These are phyloP conservation scores for Apium graveolens DNA, from an alignment of 129 eudicot species.

Conservation along the genomic window DNA sequence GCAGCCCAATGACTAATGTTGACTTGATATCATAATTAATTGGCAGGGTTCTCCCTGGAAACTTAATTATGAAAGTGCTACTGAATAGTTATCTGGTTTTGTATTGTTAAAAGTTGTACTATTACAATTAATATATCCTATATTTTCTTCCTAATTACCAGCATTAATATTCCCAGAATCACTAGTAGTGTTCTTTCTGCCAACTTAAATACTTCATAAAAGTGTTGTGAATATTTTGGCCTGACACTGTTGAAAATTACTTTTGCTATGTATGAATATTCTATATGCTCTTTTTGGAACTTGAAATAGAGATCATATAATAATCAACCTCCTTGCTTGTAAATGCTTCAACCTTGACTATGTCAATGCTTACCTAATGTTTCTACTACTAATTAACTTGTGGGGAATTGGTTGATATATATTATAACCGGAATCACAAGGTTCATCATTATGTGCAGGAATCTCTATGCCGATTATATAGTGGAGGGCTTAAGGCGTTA, in stretches of 20 bases:
- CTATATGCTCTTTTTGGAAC: not conserved
- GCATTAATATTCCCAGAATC: too few relatives aligned
- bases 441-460: conserved; percentile 32
- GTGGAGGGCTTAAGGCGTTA: conserved; percentile 78
- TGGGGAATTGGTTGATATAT: not conserved
- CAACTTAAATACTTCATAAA: not conserved
- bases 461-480: conserved; percentile 81
- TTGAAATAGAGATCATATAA: not conserved
- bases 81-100: not conserved
- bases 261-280: not conserved
- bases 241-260: not conserved
- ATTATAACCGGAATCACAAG: not conserved
- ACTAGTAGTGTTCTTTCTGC: not conserved
- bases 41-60: not conserved
- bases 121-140: not conserved
- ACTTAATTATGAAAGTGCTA: not conserved
- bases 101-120: not conserved
- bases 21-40: too few relatives aligned
- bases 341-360: not conserved
- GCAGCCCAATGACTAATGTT: not conserved
- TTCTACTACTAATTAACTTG: not conserved
- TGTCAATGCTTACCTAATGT: not conserved
- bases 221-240: not conserved
- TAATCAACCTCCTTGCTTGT: not conserved
- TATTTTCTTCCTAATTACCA: not conserved